Base-by-base conservation (phyloP, 768 basidiomycete genomes). In the Tricholoma sp. region DNA sequence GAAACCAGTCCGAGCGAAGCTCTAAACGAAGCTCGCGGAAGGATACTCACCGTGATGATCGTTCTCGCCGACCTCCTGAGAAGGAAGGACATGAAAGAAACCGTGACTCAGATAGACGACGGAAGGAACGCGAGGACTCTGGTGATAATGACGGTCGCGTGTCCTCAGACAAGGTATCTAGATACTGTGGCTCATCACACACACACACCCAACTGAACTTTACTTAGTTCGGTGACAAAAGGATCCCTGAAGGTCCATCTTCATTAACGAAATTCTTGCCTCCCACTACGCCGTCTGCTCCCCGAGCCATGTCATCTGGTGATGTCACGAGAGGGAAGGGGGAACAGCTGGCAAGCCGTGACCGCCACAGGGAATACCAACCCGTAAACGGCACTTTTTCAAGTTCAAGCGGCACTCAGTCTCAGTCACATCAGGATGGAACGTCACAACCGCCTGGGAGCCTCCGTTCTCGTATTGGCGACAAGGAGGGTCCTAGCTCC, bases 1-100 rank as follows among this genome's bases (percentile, higher is more conserved):
- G n/a, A 48, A 36, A 33, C 36, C 66, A 91, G 88, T 71, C 82
- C 58, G 90, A 92, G 52, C 82, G 90, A 61, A 78, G 79, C 33
- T 80, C 85, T n/a, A 92, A 92, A 68, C 85, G 90, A n/a, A 81
- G 82, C 57, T 86, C 89, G 56, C 84, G 90, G 50, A 89, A 88
- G 66, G 89, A 91, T 2, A 71, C 81, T 31, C 87, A 89, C 64
- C 83, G 89, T 50, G 90, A 91, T 54, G 89, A 91, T 37, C 79
- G 89, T 34, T 73, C 73, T 59, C 83, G 89, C 28, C 82, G 89
- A 52, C 75, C 76, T 12, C 72, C 76, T 11, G 89, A 90, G 44
- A 89, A 89, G 66, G 88, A 90, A 47, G 68, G 76, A 28, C 81
- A 84, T 57, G 88, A 89, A 31, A 79, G 87, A 48, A 74, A 70